Evolutionary conservation across 345 rosid species (phyloP).

Genomic region (Noccaea bulbosa): DNA sequence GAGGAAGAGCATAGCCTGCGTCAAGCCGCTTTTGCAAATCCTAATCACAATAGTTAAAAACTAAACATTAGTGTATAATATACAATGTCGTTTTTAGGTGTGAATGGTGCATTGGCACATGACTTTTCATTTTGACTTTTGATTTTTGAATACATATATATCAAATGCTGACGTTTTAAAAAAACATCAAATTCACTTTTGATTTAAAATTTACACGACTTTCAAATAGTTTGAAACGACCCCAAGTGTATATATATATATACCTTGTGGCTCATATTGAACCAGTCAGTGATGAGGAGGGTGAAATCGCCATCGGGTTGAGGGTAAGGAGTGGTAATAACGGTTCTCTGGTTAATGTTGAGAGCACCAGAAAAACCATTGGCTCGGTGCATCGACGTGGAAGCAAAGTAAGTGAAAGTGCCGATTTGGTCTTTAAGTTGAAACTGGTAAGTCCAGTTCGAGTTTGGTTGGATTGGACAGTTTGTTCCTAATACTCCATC

Average conservation of each 20-base stretch:
- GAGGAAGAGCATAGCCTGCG: conserved; percentile 53
- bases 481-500: conserved; percentile 90
- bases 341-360: conserved; percentile 56
- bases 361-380: conserved; percentile 72
- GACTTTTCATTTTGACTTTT: no score
- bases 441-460: conserved; percentile 83
- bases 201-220: not conserved
- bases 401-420: conserved; percentile 67
- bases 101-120: no score
- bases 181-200: no score
- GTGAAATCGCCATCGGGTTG: conserved; percentile 65
- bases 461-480: conserved; percentile 76
- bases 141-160: no score
- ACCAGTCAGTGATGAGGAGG: conserved; percentile 71
- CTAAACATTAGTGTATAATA: conserved; percentile 1
- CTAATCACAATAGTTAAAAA: conserved; percentile 47
- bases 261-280: conserved; percentile 64
- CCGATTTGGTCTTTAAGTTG: conserved; percentile 89
- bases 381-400: conserved; percentile 69
- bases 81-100: no score
- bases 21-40: conserved; percentile 53
- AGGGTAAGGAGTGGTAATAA: conserved; percentile 63
- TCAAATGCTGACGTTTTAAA: no score
- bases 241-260: not conserved
- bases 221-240: not conserved